Evolutionary conservation across 805 yeast genomes (phyloP).

Genomic region (Starmerella geochares): DNA sequence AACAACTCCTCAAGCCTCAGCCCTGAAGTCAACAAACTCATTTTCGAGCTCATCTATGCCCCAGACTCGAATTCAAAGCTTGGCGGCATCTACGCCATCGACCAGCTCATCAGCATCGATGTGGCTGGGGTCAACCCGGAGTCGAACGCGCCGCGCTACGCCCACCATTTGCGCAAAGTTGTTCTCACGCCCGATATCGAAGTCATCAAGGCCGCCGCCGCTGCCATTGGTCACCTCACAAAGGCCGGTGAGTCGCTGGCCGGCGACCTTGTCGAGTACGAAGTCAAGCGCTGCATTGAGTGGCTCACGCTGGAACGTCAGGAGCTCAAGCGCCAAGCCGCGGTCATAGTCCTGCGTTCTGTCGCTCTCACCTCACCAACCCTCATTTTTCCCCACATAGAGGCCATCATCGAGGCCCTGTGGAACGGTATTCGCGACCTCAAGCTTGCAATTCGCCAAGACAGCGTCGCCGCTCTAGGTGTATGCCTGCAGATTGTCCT

Average conservation of each 20-base stretch:
- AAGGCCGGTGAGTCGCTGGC: conserved; percentile 74
- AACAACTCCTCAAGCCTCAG: conserved; percentile 75
- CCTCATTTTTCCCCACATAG: conserved; percentile 63
- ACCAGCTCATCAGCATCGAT: conserved; percentile 74
- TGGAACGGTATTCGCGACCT: conserved; percentile 83
- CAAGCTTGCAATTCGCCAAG: conserved; percentile 62
- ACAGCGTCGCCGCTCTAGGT: conserved; percentile 72
- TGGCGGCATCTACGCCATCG: conserved; percentile 88
- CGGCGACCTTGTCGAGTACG: conserved; percentile 86
- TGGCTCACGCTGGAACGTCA: conserved; percentile 84
- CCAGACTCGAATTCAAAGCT: conserved; percentile 60
- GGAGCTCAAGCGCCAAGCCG: conserved; percentile 70
- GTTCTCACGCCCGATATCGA: conserved; percentile 73
- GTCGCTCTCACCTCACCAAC: conserved; percentile 84
- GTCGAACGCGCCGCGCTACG: conserved; percentile 78
- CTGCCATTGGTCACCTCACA: conserved; percentile 78
- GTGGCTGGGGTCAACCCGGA: conserved; percentile 66
- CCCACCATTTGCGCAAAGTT: conserved; percentile 74
- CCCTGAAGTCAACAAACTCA: conserved; percentile 74
- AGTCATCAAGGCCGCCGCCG: conserved; percentile 79
- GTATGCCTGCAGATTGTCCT: conserved; percentile 70
- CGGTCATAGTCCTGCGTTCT: conserved; percentile 74
- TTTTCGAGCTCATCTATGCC: conserved; percentile 74
- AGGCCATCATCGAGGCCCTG: conserved; percentile 66
- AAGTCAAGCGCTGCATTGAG: conserved; percentile 79